Conservation (phyloP, 1,139 yeast species). For the Pneumocystis jirovecii region DNA sequence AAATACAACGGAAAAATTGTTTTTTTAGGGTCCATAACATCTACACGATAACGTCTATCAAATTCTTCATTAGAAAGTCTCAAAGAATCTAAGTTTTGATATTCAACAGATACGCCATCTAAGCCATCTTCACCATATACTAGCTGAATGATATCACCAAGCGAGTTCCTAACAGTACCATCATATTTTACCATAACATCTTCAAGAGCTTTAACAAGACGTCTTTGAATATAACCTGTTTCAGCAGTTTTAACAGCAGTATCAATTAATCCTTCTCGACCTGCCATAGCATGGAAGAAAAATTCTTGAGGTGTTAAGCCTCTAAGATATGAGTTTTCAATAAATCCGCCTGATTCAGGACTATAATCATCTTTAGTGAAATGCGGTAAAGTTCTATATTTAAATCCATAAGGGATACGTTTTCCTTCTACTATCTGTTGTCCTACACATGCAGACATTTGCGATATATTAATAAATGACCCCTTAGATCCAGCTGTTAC, state of each 20-base stretch:
- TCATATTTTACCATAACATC: conserved; percentile 98
- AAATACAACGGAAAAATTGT: conserved; percentile 56
- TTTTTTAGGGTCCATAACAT: conserved; percentile 53
- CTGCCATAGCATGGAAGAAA: conserved; percentile 99
- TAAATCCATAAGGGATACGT: conserved; percentile 95
- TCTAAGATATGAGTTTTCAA: conserved; percentile 90
- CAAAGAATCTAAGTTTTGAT: conserved; percentile 89
- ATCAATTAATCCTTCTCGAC: conserved; percentile 99
- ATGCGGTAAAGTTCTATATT: conserved; percentile 92
- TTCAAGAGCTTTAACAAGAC: conserved; percentile 93
- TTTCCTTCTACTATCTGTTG: conserved; percentile 99
- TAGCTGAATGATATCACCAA: conserved; percentile 92
- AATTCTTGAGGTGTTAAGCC: conserved; percentile 98
- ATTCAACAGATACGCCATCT: conserved; percentile 96
- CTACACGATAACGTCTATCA: conserved; percentile 73
- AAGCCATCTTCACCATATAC: conserved; percentile 98
- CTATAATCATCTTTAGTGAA: conserved; percentile 96
- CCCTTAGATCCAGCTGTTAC: conserved; percentile 98
- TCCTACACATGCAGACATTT: conserved; percentile 99
- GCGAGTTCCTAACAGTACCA: conserved; percentile 93
- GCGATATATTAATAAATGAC: conserved; percentile 95
- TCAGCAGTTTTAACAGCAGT: conserved; percentile 98
- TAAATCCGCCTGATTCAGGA: conserved; percentile 95
- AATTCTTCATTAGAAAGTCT: conserved; percentile 82
- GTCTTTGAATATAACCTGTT: conserved; percentile 98